Conservation (phyloP, 2,329 filamentous ascomycete genomes). For the Sporothrix curviconia region DNA sequence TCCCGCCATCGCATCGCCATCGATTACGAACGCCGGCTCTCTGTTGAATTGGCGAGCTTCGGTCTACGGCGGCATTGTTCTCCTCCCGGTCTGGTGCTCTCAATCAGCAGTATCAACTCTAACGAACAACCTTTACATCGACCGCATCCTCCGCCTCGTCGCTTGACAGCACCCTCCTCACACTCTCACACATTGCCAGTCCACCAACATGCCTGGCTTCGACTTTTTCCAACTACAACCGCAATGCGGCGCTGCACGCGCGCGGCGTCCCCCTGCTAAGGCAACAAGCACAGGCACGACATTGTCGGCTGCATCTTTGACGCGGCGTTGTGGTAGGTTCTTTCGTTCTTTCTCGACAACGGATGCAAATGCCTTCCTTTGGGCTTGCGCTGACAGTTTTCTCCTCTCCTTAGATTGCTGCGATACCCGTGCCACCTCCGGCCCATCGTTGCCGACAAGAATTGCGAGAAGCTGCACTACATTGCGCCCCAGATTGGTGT, state of each 20-base stretch:
- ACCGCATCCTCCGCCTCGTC: not conserved
- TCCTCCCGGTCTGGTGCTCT: not conserved
- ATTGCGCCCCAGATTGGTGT: slow-evolving; percentile 99
- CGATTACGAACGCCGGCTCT: not conserved
- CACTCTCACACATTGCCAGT: not conserved
- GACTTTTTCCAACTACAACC: slow-evolving; percentile 99
- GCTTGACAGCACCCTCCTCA: not conserved
- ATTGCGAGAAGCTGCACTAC: slow-evolving; percentile 99
- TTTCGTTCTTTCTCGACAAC: too few species aligned
- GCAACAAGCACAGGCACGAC: slow-evolving; percentile 96
- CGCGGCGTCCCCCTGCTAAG: slow-evolving; percentile 88
- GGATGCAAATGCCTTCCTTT: not conserved
- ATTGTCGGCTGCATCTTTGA: slow-evolving; percentile 97
- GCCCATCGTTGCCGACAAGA: slow-evolving; percentile 99
- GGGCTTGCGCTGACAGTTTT: not conserved
- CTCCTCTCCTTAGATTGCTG: slow-evolving; percentile 63
- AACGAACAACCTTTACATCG: not conserved
- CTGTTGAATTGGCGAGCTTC: not conserved
- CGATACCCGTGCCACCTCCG: slow-evolving; percentile 94
- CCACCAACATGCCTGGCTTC: slow-evolving; percentile 78
- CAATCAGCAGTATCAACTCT: not conserved
- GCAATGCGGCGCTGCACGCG: slow-evolving; percentile 92
- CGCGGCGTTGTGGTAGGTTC: slow-evolving; percentile 81
- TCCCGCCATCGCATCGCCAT: not conserved
- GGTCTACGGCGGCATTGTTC: not conserved